A percentile compares a stretch with the other conserved stretches of the same genome.
phyloP scores from a whole-genome alignment of 768 basidiomycete genomes.

The Trametes maxima region DNA sequence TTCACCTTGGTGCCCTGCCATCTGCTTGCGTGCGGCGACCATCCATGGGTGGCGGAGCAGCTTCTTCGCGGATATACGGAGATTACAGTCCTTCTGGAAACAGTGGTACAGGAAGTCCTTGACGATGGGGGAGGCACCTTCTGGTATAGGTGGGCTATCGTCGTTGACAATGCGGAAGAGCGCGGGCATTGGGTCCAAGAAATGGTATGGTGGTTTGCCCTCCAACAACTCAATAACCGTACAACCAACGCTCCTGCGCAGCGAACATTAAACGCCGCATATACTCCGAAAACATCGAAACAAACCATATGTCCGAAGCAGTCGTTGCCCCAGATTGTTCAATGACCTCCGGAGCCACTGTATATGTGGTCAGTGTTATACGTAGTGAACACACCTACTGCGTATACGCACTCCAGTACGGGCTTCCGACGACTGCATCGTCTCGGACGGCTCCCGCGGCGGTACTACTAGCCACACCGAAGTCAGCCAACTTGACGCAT shows the following conservation, averaged over 20 bases:
- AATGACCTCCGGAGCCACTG: slow-evolving; percentile 98
- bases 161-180: slow-evolving; percentile 98
- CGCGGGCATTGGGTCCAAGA: slow-evolving; percentile 96
- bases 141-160: slow-evolving; percentile 95
- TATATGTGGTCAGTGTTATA: slow-evolving; percentile 2
- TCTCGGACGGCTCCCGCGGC: slow-evolving; percentile 76
- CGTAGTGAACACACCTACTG: neutral
- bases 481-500: slow-evolving; percentile 97
- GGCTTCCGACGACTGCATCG: slow-evolving; percentile 94
- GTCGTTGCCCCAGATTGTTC: slow-evolving; percentile 98
- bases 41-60: slow-evolving; percentile 96
- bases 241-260: slow-evolving; percentile 80
- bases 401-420: slow-evolving; percentile 88
- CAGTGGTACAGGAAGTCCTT: slow-evolving; percentile 97
- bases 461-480: slow-evolving; percentile 88
- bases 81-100: slow-evolving; percentile 96
- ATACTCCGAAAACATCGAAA: slow-evolving; percentile 9
- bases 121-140: slow-evolving; percentile 91
- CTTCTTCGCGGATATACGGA: slow-evolving; percentile 93
- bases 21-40: slow-evolving; percentile 78
- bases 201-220: slow-evolving; percentile 94
- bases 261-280: neutral
- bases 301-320: slow-evolving; percentile 92
- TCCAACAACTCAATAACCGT: slow-evolving; percentile 95
- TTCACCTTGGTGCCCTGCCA: slow-evolving; percentile 45